Evolutionary conservation across 106 monocot species (phyloP).

Genomic region (Alisma plantagoaquatica): DNA sequence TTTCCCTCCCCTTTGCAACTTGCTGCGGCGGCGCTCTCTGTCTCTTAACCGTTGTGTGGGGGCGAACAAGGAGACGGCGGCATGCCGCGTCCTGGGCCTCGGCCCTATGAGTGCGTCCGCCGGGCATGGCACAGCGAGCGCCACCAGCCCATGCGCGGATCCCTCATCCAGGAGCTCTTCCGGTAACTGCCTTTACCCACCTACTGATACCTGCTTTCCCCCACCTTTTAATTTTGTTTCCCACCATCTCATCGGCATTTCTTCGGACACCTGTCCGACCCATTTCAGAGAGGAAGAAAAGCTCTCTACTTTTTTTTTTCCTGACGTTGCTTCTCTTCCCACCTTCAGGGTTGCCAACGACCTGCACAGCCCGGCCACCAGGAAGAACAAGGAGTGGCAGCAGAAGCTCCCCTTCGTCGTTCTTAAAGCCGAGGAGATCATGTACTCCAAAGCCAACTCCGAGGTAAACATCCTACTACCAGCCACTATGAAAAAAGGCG

Average conservation of each 20-base stretch:
- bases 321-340: not conserved
- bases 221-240: too few relatives aligned
- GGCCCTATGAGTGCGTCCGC: conserved; percentile 88
- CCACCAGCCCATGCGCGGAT: conserved; percentile 70
- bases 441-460: conserved; percentile 93
- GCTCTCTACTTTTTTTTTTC: not conserved
- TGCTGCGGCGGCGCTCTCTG: too few relatives aligned
- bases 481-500: too few relatives aligned
- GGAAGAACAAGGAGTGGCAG: conserved; percentile 85
- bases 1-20: too few relatives aligned
- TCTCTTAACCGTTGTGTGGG: too few relatives aligned
- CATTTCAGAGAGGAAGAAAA: too few relatives aligned
- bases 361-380: conserved; percentile 41
- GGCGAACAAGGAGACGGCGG: too few relatives aligned
- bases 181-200: too few relatives aligned
- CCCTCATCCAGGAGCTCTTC: conserved; percentile 88
- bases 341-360: conserved; percentile 62
- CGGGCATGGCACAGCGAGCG: conserved; percentile 92
- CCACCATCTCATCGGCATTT: too few relatives aligned
- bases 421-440: conserved; percentile 83
- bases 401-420: conserved; percentile 82
- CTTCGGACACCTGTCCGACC: too few relatives aligned
- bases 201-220: too few relatives aligned
- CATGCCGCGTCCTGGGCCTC: conserved; percentile 82
- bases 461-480: too few relatives aligned